These are phyloP conservation scores for Aspergillus caelatus DNA, from an alignment of 2,329 filamentous ascomycete genomes.

Conservation along the genomic window DNA sequence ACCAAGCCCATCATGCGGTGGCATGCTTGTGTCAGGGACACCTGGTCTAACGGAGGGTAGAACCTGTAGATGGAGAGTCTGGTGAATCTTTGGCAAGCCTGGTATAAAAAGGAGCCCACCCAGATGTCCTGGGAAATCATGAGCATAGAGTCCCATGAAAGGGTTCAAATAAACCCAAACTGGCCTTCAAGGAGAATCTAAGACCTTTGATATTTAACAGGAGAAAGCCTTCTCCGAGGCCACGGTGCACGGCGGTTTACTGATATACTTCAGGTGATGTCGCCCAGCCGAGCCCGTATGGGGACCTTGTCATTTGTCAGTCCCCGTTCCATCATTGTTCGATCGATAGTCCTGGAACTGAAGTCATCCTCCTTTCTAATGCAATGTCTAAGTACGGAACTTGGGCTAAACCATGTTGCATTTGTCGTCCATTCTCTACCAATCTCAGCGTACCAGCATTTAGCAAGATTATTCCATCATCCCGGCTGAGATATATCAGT, in stretches of 20 bases:
- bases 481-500: too few relatives aligned
- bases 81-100: not conserved
- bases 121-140: not conserved
- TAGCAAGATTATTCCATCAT: too few relatives aligned
- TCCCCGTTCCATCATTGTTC: not conserved
- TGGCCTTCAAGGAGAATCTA: not conserved
- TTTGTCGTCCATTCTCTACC: too few relatives aligned
- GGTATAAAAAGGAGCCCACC: not conserved
- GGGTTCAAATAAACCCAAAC: not conserved
- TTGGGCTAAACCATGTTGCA: too few relatives aligned
- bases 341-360: not conserved
- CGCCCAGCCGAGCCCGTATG: not conserved
- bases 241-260: not conserved
- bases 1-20: too few relatives aligned
- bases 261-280: not conserved
- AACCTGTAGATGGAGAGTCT: not conserved
- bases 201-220: not conserved
- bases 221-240: not conserved
- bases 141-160: not conserved
- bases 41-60: not conserved
- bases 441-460: too few relatives aligned
- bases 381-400: too few relatives aligned
- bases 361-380: too few relatives aligned
- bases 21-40: too few relatives aligned
- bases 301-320: too few relatives aligned